Conservation (phyloP, 108 stramenopile species). For the Pseudonitzschia multistriata region DNA sequence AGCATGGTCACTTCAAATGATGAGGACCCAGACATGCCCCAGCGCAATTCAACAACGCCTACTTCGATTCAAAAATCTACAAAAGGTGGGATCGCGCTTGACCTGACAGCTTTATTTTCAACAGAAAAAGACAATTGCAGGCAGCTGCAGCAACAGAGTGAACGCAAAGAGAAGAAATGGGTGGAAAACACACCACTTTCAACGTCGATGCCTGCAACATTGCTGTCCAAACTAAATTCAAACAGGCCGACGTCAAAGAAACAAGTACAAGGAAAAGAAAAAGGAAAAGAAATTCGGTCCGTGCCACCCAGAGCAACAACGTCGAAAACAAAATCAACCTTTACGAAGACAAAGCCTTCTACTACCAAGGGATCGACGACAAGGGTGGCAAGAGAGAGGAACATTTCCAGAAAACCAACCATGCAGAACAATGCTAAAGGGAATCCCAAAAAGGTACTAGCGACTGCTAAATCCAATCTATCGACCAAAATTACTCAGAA, state of each 20-base stretch:
- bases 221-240: conserved; percentile 2
- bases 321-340: conserved; percentile 14
- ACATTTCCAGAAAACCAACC: background rate
- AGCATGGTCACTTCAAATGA: background rate
- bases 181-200: background rate
- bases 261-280: background rate
- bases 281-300: background rate
- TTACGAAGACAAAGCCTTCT: background rate
- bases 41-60: background rate
- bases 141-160: background rate
- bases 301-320: background rate
- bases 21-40: background rate
- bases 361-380: background rate
- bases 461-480: background rate
- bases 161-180: background rate
- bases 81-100: conserved; percentile 33
- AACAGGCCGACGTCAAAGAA: conserved; percentile 1
- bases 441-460: background rate
- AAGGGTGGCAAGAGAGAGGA: background rate
- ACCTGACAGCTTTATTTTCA: conserved; percentile 35
- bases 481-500: background rate
- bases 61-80: background rate
- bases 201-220: background rate
- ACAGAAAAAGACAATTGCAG: background rate
- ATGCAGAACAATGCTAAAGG: background rate